Conservation (phyloP, 2,329 filamentous ascomycete genomes). For the Knufia fluminis region DNA sequence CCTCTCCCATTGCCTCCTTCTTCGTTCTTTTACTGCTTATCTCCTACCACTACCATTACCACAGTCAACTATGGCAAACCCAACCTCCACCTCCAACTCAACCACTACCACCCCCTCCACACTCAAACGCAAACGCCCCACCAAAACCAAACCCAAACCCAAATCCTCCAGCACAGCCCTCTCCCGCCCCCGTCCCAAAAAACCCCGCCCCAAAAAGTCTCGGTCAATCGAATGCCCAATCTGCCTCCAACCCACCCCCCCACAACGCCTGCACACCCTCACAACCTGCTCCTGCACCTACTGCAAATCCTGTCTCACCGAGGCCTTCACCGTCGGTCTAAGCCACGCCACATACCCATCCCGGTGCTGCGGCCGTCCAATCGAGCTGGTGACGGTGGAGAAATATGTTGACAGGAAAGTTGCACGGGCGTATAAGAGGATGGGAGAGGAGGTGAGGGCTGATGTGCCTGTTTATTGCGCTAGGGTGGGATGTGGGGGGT, state of each 20-base stretch:
- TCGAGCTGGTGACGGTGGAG: slow-evolving; percentile 13
- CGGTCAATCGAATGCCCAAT: slow-evolving; percentile 3
- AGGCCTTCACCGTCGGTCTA: slow-evolving; percentile 12
- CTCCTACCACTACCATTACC: too few species aligned
- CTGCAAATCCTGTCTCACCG: slow-evolving; percentile 15
- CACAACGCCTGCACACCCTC: background rate
- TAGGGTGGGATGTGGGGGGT: slow-evolving; percentile 10
- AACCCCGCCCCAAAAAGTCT: background rate
- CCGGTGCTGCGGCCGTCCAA: slow-evolving; percentile 12
- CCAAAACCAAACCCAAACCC: too few species aligned
- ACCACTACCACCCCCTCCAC: background rate
- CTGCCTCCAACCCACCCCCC: background rate
- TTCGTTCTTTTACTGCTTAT: too few species aligned
- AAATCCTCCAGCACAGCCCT: background rate
- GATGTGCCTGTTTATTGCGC: slow-evolving; percentile 16
- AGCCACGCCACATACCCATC: slow-evolving; percentile 13
- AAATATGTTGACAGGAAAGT: slow-evolving; percentile 2
- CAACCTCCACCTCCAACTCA: too few species aligned
- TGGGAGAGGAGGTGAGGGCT: slow-evolving; percentile 13
- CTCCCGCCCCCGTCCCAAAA: background rate
- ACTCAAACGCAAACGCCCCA: background rate
- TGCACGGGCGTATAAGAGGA: slow-evolving; percentile 4
- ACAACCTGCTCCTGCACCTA: slow-evolving; percentile 13
- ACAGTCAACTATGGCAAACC: too few species aligned
- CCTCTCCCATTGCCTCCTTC: too few species aligned